Evolutionary conservation across 2,329 filamentous ascomycete species (phyloP), one percentile per base, ranked within the genome.

Genomic region (Arthroderma sp.): DNA sequence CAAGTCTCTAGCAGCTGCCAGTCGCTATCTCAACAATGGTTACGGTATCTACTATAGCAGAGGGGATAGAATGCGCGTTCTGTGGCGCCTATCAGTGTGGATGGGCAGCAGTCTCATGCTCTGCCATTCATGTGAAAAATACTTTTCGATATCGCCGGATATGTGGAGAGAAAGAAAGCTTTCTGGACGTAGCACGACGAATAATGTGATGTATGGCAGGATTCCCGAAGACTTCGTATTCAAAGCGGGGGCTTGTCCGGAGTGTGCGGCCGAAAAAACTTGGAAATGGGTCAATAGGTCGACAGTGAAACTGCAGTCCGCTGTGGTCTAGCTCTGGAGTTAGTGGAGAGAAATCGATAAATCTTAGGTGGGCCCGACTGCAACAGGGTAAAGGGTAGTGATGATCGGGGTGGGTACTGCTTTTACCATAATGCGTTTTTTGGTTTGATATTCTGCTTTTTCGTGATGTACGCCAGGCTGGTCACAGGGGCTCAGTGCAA

Each of bases 121-220:
- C 22, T 51, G 49, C 37, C 31, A 47, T 29, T 10, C 29, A 4
- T 50, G 49, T 30, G 38, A 43, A 28, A 49, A 42, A 27, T 50
- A 50, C 37, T 47, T 42, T 9, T 47, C 49, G 5, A 29, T 30
- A 7, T 15, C 42, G 33, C 38, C 49, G 33, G 8, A 27, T 2
- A 45, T 46, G 37, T 50, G 49, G 49, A 15, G 31, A 10, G 34
- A 29, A 28, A 42, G 49, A 43, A 42, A 43, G n/a, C 22, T 36
- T 2, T 33, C 32, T 5, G 44, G 44, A 29, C 10, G 15, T 3
- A 36, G 44, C 41, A 44, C 32, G n/a, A 49, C 49, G 4, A 34
- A 29, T 3, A 50, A 44, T 29, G 29, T 22, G 29, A 40, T 50
- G 6, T 50, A 50, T 36, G 49, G 49, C 22, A 45, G 31, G 32